A percentile compares a stretch with the other conserved stretches of the same genome.
phyloP scores from a whole-genome alignment of 805 yeast species.

The Pichia heedii region DNA sequence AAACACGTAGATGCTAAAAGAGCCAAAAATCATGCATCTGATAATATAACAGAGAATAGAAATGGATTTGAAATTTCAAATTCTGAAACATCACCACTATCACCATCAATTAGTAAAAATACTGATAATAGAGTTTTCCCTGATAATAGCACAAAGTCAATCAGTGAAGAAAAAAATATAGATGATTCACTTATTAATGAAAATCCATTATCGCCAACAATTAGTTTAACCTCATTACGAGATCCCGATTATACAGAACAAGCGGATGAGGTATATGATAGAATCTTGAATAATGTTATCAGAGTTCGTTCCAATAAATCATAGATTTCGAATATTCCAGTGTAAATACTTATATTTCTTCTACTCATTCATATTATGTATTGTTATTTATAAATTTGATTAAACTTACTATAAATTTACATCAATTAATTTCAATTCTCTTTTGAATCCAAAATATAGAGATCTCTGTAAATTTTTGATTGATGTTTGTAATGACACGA shows the following conservation, averaged over 20 bases:
- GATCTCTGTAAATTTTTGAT: constrained; percentile 9
- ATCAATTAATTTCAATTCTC: constrained; percentile 8
- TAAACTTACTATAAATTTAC: neutral
- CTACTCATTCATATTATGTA: no score
- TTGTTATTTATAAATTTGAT: neutral
- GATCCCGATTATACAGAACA: constrained; percentile 24
- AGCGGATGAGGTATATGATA: constrained; percentile 70
- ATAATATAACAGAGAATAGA: neutral
- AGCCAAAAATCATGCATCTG: neutral
- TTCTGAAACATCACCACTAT: neutral
- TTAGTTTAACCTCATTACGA: constrained; percentile 9
- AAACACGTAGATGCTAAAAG: constrained; percentile 12
- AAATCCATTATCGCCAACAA: constrained; percentile 11
- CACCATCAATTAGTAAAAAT: neutral
- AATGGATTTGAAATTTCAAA: neutral
- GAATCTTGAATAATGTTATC: constrained; percentile 57
- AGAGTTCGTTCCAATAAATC: constrained; percentile 46
- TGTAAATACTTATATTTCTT: no score
- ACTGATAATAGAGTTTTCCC: neutral
- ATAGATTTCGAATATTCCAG: neutral
- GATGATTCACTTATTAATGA: neutral
- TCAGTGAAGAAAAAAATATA: neutral
- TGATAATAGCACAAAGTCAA: neutral
- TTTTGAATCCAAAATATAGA: constrained; percentile 9
- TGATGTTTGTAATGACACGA: neutral